Evolutionary conservation across 2,329 filamentous ascomycete species (phyloP).

Genomic region (Botrytis galanthina): DNA sequence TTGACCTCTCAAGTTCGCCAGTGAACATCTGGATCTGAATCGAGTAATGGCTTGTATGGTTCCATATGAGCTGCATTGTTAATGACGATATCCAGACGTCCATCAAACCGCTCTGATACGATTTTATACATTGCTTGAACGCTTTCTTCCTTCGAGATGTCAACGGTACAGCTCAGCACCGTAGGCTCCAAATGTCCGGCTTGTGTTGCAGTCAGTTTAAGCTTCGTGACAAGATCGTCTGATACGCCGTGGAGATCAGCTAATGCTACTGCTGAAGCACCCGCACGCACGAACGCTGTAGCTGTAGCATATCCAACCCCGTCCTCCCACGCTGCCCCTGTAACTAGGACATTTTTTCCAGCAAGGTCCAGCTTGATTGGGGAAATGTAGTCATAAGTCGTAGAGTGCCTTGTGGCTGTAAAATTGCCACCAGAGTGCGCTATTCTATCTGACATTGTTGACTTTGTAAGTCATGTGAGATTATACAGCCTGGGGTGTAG

Average conservation of each 20-base stretch:
- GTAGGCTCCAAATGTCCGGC: constrained; percentile 1
- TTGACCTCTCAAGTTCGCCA: constrained; percentile 31
- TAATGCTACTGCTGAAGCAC: constrained; percentile 15
- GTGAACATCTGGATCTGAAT: constrained; percentile 22
- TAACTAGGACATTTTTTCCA: constrained; percentile 5
- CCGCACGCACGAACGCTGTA: constrained; percentile 13
- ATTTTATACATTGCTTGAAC: constrained; percentile 4
- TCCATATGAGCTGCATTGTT: constrained; percentile 30
- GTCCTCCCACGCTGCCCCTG: constrained; percentile 16
- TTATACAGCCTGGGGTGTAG: neutral
- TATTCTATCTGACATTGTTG: neutral
- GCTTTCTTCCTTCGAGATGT: neutral
- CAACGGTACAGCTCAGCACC: constrained; percentile 5
- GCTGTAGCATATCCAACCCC: constrained; percentile 18
- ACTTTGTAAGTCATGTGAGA: neutral
- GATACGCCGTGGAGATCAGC: constrained; percentile 1
- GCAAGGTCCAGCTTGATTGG: neutral
- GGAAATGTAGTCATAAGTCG: constrained; percentile 13
- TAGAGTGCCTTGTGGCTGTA: constrained; percentile 8
- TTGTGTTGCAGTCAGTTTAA: constrained; percentile 11
- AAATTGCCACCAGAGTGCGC: constrained; percentile 9
- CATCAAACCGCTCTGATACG: constrained; percentile 8
- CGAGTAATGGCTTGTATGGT: constrained; percentile 16
- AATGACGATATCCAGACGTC: constrained; percentile 29
- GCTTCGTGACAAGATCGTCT: neutral